Base-by-base conservation (phyloP, 1,284 basidiomycete genomes). In the Macrocystidia cucumis region DNA sequence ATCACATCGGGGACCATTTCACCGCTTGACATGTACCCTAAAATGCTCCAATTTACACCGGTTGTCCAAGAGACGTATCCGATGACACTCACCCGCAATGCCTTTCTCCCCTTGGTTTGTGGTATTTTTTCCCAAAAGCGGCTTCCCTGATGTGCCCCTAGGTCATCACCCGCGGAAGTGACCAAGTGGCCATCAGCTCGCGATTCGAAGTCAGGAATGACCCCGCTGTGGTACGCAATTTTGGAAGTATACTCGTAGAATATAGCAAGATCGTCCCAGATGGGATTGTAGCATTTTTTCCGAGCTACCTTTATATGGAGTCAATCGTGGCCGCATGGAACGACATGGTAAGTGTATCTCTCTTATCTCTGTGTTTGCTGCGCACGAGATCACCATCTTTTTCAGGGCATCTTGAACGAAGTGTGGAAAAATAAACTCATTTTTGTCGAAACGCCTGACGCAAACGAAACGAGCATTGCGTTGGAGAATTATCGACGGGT, bases 401-500 rank as follows among this genome's bases (percentile, higher is more conserved):
- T 44, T 8, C 46, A 95, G 91, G 96, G 95, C 30, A 98, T 98
- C 48, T 66, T 99, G 42, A 97, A 95, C 52, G 93, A 99, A 67
- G 96, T 97, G 12, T 98, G 96, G 93, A 98, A 98, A 63, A 83
- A 98, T 67, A 99, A 99, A 63, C 74, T 99, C 30, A 93, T 99
- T 43, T 99, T 99, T 51, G 96, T 99, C 31, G 96, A 99, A 65
- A 99, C 96, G 3, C 96, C 96, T 3, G 96, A 99, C 55, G 95
- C 96, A 14, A 95, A 96, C 49, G 96, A 99, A 60, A 99, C 96
- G 2, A 95, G 91, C 55, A 95, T 98, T 35, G 96, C 96, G 2
- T 63, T 99, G 20, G 93, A 97, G 57, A 99, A 98, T 56, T 99
- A 96, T 57, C 77, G 96, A 45, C 75, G 92, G 58, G 91, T 92